phyloP scores from a whole-genome alignment of 2,329 filamentous ascomycete species.

The Helminthosporium solani region DNA sequence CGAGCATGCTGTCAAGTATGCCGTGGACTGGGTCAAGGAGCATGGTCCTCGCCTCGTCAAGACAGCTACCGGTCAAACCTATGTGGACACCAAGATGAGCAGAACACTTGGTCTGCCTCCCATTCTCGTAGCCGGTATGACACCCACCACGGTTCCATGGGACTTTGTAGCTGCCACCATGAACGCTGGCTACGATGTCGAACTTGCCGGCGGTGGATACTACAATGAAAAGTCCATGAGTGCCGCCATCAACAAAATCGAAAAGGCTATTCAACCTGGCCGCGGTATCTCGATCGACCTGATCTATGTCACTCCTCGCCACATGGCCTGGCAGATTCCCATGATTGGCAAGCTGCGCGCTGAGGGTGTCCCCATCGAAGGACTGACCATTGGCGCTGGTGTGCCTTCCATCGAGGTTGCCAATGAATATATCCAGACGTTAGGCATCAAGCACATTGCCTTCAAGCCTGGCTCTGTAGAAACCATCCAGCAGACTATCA shows the following conservation, averaged over 20 bases:
- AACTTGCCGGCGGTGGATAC: slow-evolving; percentile 54
- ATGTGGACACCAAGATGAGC: slow-evolving; percentile 81
- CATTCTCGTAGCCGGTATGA: slow-evolving; percentile 53
- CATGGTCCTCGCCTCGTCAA: slow-evolving; percentile 90
- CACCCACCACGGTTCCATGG: slow-evolving; percentile 49
- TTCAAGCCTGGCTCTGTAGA: slow-evolving; percentile 52
- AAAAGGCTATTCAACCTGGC: slow-evolving; percentile 47
- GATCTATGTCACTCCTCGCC: slow-evolving; percentile 56
- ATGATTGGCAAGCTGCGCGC: slow-evolving; percentile 50
- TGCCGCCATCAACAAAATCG: slow-evolving; percentile 49
- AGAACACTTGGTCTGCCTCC: slow-evolving; percentile 50
- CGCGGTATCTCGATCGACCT: slow-evolving; percentile 56
- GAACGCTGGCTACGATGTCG: slow-evolving; percentile 53
- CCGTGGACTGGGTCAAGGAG: slow-evolving; percentile 96
- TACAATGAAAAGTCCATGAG: slow-evolving; percentile 49
- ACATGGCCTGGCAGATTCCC: slow-evolving; percentile 56
- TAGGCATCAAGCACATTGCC: slow-evolving; percentile 51
- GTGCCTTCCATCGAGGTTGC: slow-evolving; percentile 52
- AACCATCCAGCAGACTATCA: slow-evolving; percentile 49
- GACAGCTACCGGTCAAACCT: slow-evolving; percentile 84
- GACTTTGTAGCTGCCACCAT: slow-evolving; percentile 57
- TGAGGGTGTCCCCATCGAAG: slow-evolving; percentile 50
- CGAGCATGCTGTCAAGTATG: slow-evolving; percentile 91
- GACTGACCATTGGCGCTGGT: slow-evolving; percentile 51
- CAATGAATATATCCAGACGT: slow-evolving; percentile 58